Evolutionary conservation across 2,329 filamentous ascomycete genomes (phyloP), one percentile per base, ranked within the genome.

Genomic region (Curvularia verruculosa): DNA sequence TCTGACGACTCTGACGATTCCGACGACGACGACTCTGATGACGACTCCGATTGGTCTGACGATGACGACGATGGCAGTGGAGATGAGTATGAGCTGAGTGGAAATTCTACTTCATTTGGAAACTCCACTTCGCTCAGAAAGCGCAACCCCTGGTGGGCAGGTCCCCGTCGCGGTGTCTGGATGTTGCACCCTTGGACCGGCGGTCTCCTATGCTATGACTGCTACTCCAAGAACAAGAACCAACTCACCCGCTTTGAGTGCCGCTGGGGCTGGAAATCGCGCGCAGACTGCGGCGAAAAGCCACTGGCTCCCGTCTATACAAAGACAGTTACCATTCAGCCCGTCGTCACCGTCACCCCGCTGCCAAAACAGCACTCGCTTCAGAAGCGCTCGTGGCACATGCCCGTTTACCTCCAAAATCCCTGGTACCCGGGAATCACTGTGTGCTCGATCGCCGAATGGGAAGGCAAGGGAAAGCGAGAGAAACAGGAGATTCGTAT

Each of bases 181-280:
- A 64, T 72, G 65, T 49, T 61, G 15, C 66, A 73, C 39, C 69
- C 70, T 2, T 74, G 70, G 69, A 56, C 46, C 3, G 10, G 28
- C 7, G 54, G 57, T 1, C 7, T 57, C 23, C 28, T 66, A 3
- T 74, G 70, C 53, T 73, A 65, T 52, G 51, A 61, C 8, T 74
- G 71, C 58, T 73, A 63, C 52, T 49, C 58, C 13, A 60, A 61
- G 28, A 52, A 63, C 10, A 9, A 45, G 3, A 24, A 57, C 8
- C 31, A 65, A 21, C 56, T 28, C 18, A 5, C 12, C 9, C 49
- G 65, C 7, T 66, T 70, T 12, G 51, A 64, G n/a, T 73, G 70
- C 47, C 49, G 57, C 10, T 52, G 44, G 24, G 62, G 64, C 12
- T 48, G 49, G 1, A 47, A 51, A 0, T 34, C 48, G 13, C 52